Conservation (phyloP, 345 rosid species). For the Mercurialis annua region DNA sequence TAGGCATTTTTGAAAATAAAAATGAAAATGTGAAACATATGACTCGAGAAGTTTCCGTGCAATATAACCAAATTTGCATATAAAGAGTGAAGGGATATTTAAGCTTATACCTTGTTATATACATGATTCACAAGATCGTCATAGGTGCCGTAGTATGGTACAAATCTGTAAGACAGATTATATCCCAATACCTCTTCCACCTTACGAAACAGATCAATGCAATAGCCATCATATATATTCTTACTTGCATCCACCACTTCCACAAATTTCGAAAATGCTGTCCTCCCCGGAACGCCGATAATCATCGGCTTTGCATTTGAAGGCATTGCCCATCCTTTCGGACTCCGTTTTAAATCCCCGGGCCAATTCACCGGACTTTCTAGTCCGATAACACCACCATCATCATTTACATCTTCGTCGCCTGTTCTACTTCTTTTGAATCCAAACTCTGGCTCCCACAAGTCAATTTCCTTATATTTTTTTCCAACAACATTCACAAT, state of each 20-base stretch:
- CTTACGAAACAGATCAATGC: slow-evolving; percentile 43
- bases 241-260: slow-evolving; percentile 23
- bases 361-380: slow-evolving; percentile 39
- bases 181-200: slow-evolving; percentile 16
- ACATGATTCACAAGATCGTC: slow-evolving; percentile 37
- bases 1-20: too few relatives aligned
- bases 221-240: slow-evolving; percentile 38
- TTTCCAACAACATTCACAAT: slow-evolving; percentile 40
- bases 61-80: too few relatives aligned
- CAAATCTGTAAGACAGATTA: slow-evolving; percentile 26
- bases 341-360: slow-evolving; percentile 18
- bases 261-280: slow-evolving; percentile 43
- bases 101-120: slow-evolving; percentile 40
- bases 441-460: slow-evolving; percentile 38
- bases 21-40: too few relatives aligned
- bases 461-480: slow-evolving; percentile 38
- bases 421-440: slow-evolving; percentile 18
- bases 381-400: background rate
- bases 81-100: background rate
- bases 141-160: slow-evolving; percentile 32
- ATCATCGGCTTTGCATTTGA: slow-evolving; percentile 24
- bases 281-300: slow-evolving; percentile 44
- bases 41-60: too few relatives aligned
- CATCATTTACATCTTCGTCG: background rate
- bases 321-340: slow-evolving; percentile 45